phyloP scores from a whole-genome alignment of 1,284 basidiomycete genomes.

The Inonotus hispidus region DNA sequence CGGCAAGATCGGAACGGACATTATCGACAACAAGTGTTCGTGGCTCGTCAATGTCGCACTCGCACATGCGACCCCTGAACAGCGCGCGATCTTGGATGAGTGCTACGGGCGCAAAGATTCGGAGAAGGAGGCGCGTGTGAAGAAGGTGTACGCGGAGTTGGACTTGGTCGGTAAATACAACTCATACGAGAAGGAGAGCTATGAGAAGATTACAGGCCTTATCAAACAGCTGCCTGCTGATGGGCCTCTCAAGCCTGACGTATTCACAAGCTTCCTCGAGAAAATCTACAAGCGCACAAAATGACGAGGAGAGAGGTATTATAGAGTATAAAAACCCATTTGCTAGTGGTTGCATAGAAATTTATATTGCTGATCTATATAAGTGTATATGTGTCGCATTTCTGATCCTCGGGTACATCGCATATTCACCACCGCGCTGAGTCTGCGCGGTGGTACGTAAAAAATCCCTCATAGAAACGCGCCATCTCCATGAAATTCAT shows the following conservation, averaged over 20 bases:
- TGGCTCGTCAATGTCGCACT: constrained; percentile 96
- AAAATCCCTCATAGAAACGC: no score
- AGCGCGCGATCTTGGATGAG: constrained; percentile 56
- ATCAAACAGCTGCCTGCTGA: constrained; percentile 69
- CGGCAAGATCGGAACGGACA: constrained; percentile 97
- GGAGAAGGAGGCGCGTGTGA: constrained; percentile 60
- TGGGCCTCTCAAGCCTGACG: constrained; percentile 59
- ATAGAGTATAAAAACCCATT: not conserved
- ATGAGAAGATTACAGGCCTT: constrained; percentile 58
- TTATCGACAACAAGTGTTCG: constrained; percentile 98
- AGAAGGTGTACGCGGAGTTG: constrained; percentile 73
- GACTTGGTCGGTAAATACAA: constrained; percentile 67
- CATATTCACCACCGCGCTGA: no score
- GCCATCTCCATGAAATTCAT: no score
- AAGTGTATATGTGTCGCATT: not conserved
- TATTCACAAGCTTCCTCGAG: constrained; percentile 81
- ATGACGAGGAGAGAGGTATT: constrained; percentile 37
- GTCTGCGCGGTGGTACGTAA: no score
- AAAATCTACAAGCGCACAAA: constrained; percentile 91
- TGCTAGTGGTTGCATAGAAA: not conserved
- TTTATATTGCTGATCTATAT: not conserved
- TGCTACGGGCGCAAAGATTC: constrained; percentile 87
- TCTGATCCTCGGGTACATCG: not conserved
- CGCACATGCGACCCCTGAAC: constrained; percentile 47
- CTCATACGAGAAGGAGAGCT: constrained; percentile 75